Base-by-base conservation (phyloP, 2,329 filamentous ascomycete species). In the Ascochyta rabiei region DNA sequence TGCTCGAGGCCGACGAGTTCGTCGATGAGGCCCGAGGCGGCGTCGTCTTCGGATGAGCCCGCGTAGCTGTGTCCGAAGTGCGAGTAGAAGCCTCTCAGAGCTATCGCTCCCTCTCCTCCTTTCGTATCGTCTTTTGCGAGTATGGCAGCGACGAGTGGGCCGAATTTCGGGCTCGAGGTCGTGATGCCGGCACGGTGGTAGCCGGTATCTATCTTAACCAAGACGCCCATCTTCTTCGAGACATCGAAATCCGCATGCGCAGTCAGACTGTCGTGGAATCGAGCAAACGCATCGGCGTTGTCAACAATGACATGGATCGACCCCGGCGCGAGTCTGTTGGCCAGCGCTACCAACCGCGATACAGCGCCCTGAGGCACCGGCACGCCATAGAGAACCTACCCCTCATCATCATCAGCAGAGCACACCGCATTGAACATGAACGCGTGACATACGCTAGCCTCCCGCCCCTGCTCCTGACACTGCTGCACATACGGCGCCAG, bases 161-260 rank as follows among this genome's bases (percentile, higher is more conserved):
- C 66, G 56, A 84, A 81, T 2, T 73, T 74, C 0, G 73, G 62
- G 0, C 84, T 83, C 6, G 76, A 69, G 0, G 84, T 81, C 1
- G 78, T 67, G 0, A 91, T 80, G 18, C 90, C 90, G 0, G 90
- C 89, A 15, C 90, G 86, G 66, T 86, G 81, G 62, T 86, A 86
- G 10, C 89, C 89, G 45, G 89, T 86, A 69, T 93, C 89, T 34
- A 93, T 83, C 65, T 93, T 93, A 65, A 93, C 77, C 67, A 87
- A 90, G 13, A 89, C 77, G 0, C 79, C 79, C 3, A 86, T 82
- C 2, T 57, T 34, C 10, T 50, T 54, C 21, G 46, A 16, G 4
- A 37, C 45, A 2, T 30, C 26, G 21, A 34, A 47, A 5, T 23
- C 39, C 1, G 46, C 23, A 18, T 50, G 46, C 16, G 38, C 12